A percentile compares a stretch with the other conserved stretches of the same genome.
Conservation (phyloP, 2,329 filamentous ascomycete genomes). For the Diaporthe australafricana region DNA sequence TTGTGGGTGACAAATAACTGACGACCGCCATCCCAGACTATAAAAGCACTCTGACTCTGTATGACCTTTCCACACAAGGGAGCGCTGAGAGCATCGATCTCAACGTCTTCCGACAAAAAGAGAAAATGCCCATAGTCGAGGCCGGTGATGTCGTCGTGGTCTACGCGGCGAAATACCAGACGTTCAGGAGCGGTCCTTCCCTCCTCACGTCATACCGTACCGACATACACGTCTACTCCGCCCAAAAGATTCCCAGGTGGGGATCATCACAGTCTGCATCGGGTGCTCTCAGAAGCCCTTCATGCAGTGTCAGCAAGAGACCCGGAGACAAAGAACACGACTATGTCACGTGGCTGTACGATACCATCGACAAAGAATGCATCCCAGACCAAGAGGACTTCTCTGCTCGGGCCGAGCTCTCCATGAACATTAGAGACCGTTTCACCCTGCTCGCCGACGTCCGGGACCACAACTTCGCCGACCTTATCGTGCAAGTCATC, state of each 20-base stretch:
- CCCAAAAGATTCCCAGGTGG: neutral
- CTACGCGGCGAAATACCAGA: conserved; percentile 64
- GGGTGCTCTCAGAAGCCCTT: conserved; percentile 44
- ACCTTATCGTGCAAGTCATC: conserved; percentile 80
- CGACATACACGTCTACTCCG: conserved; percentile 57
- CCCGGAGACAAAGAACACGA: conserved; percentile 49
- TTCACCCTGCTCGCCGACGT: conserved; percentile 75
- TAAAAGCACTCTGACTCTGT: conserved; percentile 71
- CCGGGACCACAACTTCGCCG: conserved; percentile 65
- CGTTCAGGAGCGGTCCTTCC: conserved; percentile 48
- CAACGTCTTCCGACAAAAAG: conserved; percentile 68
- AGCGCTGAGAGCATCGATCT: conserved; percentile 57
- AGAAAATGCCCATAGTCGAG: conserved; percentile 60
- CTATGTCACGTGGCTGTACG: conserved; percentile 62
- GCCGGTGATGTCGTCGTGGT: conserved; percentile 75
- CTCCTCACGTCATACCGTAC: conserved; percentile 56
- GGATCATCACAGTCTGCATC: conserved; percentile 19
- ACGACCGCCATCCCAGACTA: conserved; percentile 56
- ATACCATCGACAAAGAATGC: conserved; percentile 54
- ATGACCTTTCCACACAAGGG: conserved; percentile 66
- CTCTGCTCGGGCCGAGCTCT: conserved; percentile 49
- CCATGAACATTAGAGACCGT: conserved; percentile 63
- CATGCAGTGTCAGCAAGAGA: conserved; percentile 30
- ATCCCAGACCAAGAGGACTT: conserved; percentile 61
- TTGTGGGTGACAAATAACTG: too few species aligned